Percentiles rank a stretch among this genome's conserved stretches.
Conservation (phyloP, 257 asterid genomes). For the Ocimum tenuiflorum region DNA sequence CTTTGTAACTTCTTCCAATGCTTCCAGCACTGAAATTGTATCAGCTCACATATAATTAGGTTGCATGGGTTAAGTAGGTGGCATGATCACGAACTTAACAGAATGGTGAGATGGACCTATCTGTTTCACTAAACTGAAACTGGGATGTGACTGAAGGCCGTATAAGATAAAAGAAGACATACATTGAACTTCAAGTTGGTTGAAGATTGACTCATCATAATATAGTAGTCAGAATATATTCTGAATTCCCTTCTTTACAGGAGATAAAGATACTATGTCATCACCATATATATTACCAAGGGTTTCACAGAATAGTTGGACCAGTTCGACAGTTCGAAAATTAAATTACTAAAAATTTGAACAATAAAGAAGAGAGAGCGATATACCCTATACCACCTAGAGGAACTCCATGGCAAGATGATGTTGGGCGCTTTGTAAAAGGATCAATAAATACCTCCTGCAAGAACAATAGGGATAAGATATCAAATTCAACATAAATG, state of each 20-base stretch:
- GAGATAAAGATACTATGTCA: background rate
- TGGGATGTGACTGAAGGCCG: background rate
- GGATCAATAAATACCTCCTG: constrained; percentile 80
- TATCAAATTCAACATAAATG: constrained; percentile 7
- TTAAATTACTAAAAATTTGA: background rate
- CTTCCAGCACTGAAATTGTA: constrained; percentile 76
- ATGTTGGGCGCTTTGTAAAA: constrained; percentile 56
- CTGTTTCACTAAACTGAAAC: background rate
- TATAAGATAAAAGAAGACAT: background rate
- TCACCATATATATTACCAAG: background rate
- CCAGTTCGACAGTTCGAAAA: background rate
- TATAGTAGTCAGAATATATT: background rate
- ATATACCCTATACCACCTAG: constrained; percentile 92
- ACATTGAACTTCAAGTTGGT: background rate
- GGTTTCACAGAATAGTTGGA: background rate
- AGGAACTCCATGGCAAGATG: constrained; percentile 95
- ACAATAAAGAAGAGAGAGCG: constrained; percentile 8
- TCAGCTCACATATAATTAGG: constrained; percentile 16
- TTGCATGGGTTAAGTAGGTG: background rate
- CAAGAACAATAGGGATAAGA: constrained; percentile 25
- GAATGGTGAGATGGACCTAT: background rate
- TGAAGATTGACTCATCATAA: background rate
- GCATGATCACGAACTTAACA: background rate
- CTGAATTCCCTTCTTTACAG: background rate
- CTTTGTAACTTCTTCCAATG: constrained; percentile 92